Base-by-base conservation (phyloP, 2,329 filamentous ascomycete genomes). In the Fusarium globosum region DNA sequence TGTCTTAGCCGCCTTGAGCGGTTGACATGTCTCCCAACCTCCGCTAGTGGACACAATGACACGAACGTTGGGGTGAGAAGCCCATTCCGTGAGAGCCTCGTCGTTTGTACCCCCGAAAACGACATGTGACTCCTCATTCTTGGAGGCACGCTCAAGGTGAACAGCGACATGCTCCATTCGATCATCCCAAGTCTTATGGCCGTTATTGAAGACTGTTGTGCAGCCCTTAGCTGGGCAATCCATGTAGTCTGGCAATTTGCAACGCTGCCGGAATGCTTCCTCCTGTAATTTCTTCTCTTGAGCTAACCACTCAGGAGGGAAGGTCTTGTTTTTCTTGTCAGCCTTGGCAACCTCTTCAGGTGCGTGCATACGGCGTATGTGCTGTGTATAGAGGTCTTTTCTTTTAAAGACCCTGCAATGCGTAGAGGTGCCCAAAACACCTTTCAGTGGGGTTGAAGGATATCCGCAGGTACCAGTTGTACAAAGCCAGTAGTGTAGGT, bases 371-470 rank as follows among this genome's bases (percentile, higher is more conserved):
- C 96, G 92, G 11, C 94, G 89, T 5, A 96, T 87, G 79, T 98
- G 96, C 78, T 97, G 94, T 0, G 92, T 94, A 83, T 95, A 97
- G 15, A 98, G 89, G 78, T 98, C 95, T 80, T 97, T 97, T 78
- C 95, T 92, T 82, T 97, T 97, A 85, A 97, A 97, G 76, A 88
- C 85, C 38, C 84, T 83, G n/a, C 87, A 91, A 76, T 92, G 91
- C 43, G 84, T 84, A 11, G 86, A 82, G 16, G 77, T 76, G 8
- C 53, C 61, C 9, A 71, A 33, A 21, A 46, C 23, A 30, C 71
- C 63, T 13, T 60, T 58, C 28, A 68, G 67, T 7, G 69, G 76
- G 51, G 77, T 80, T 30, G 78, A 79, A 16, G 79, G 75, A 33
- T 82, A 78, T 21, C 80, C 82, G 79, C 90, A 92, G 13, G 81